phyloP scores from a whole-genome alignment of 2,329 filamentous ascomycete genomes.

The Penicillium sumatraense region DNA sequence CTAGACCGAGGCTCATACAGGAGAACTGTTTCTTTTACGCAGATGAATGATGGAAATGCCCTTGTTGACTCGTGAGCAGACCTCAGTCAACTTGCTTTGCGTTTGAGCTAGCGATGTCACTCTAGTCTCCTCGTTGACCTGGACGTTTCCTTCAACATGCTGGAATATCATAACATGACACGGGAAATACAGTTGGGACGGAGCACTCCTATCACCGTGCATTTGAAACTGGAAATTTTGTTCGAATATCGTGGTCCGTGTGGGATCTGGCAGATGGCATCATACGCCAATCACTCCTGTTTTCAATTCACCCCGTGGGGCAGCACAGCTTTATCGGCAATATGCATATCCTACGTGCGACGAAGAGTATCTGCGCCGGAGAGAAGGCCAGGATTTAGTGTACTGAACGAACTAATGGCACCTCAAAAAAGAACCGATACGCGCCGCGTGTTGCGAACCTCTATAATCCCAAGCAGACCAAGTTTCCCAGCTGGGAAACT shows the following conservation, averaged over 20 bases:
- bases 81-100: neutral
- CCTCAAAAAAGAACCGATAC: too few species aligned
- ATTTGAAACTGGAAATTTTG: neutral
- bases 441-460: too few species aligned
- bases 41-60: neutral
- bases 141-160: conserved; percentile 51
- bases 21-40: neutral
- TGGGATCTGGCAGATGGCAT: conserved; percentile 56
- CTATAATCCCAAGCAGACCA: too few species aligned
- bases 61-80: conserved; percentile 35
- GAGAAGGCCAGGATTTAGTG: neutral
- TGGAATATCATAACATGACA: conserved; percentile 38
- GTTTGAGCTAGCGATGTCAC: neutral
- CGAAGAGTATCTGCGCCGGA: conserved; percentile 31
- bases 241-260: neutral
- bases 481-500: too few species aligned
- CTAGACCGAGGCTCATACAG: neutral
- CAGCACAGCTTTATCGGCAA: conserved; percentile 58
- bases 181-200: conserved; percentile 13
- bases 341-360: conserved; percentile 56
- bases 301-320: conserved; percentile 53
- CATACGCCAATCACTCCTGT: conserved; percentile 60
- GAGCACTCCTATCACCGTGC: neutral
- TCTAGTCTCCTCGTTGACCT: conserved; percentile 52
- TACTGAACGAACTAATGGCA: neutral